Conservation (phyloP, 108 stramenopile species). For the Nitzschia palea region DNA sequence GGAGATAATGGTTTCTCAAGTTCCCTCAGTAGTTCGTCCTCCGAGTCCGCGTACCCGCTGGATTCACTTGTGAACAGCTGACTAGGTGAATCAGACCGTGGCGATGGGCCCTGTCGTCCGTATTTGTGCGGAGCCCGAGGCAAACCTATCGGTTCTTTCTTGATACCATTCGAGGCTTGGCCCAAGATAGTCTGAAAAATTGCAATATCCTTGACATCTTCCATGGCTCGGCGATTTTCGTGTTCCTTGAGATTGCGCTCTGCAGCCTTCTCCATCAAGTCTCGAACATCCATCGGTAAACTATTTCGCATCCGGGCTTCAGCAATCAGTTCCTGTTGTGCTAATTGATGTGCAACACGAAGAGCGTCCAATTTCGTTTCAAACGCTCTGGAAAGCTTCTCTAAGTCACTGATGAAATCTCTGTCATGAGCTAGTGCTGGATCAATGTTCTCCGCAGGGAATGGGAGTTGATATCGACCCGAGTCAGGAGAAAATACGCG, state of each 20-base stretch:
- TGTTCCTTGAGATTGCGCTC: constrained; percentile 46
- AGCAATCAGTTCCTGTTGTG: constrained; percentile 80
- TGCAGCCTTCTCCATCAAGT: constrained; percentile 78
- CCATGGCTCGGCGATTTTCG: constrained; percentile 32
- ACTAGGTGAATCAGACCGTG: background rate
- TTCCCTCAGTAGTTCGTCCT: too few relatives aligned
- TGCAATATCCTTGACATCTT: constrained; percentile 33
- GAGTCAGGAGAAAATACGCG: constrained; percentile 42
- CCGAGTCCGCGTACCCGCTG: too few relatives aligned
- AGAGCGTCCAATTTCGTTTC: constrained; percentile 66
- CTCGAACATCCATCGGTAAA: constrained; percentile 69
- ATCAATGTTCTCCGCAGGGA: constrained; percentile 50
- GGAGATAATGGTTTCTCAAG: too few relatives aligned
- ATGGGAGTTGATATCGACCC: constrained; percentile 33
- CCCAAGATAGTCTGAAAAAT: constrained; percentile 24
- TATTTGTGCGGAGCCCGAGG: constrained; percentile 9
- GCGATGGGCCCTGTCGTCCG: constrained; percentile 9
- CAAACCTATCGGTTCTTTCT: constrained; percentile 13
- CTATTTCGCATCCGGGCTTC: constrained; percentile 72
- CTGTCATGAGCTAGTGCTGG: constrained; percentile 63
- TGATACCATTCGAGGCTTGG: background rate
- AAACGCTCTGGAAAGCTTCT: constrained; percentile 67
- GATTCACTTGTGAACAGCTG: too few relatives aligned
- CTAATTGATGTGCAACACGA: constrained; percentile 74
- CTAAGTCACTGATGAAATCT: constrained; percentile 62